Conservation (phyloP, 176 grass and related monocot species). For the Chrysopogon serrulatus region DNA sequence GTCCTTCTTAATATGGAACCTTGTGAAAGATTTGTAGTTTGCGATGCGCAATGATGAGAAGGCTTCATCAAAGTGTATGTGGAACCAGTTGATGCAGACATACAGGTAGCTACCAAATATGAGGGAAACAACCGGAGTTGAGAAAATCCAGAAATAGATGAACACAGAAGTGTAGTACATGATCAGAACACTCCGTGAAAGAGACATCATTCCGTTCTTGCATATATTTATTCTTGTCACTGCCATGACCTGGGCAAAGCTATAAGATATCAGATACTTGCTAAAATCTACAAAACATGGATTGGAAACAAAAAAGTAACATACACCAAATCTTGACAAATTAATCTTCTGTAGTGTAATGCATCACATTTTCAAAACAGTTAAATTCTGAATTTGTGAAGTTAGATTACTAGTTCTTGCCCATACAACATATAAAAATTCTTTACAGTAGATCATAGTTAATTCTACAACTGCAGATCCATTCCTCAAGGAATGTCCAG, state of each 20-base stretch:
- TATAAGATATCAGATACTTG: background rate
- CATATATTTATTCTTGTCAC: constrained; percentile 80
- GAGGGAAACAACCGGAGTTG: constrained; percentile 92
- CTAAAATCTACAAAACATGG: constrained; percentile 6
- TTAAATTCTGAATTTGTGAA: background rate
- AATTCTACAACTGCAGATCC: background rate
- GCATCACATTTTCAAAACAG: background rate
- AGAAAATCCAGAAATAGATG: constrained; percentile 95
- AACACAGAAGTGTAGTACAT: constrained; percentile 95
- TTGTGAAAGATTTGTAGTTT: constrained; percentile 96
- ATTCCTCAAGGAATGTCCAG: background rate
- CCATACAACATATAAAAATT: background rate
- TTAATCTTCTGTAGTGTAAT: background rate
- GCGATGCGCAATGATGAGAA: constrained; percentile 94
- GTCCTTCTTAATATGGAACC: constrained; percentile 76
- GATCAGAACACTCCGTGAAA: constrained; percentile 53
- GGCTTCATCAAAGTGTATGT: constrained; percentile 96
- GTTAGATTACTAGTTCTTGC: background rate
- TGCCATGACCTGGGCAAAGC: constrained; percentile 54
- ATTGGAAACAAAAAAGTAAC: background rate
- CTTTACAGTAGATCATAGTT: background rate
- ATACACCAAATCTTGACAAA: background rate
- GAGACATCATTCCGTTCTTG: constrained; percentile 58
- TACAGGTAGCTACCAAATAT: constrained; percentile 96
- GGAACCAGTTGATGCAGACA: constrained; percentile 95